Base-by-base conservation (phyloP, 108 stramenopile species). In the Pseudonitzschia multiseries region DNA sequence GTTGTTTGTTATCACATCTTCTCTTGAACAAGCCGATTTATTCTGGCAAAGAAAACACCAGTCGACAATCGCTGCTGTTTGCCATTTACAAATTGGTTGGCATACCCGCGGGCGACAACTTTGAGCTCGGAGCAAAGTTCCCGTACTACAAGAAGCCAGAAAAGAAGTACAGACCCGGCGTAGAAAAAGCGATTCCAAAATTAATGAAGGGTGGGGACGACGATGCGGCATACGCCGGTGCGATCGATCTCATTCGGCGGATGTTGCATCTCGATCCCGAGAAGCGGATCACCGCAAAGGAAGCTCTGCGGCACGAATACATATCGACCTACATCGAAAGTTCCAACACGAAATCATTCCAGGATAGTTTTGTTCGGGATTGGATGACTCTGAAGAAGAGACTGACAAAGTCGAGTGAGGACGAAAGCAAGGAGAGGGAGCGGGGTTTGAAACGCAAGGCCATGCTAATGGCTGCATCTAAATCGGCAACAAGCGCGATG, bases 201-300 rank as follows among this genome's bases (percentile, higher is more conserved):
- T 81, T 94, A 81, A 74, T 95, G 32, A 87, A 81, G 62, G 42
- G 66, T 9, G 77, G 73, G 29, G 83, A 79, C n/a, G 15, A 79
- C n/a, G 15, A 36, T 26, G 67, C 69, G 17, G 41, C 57, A 21
- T 84, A 83, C 72, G 48, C 72, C 21, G 77, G 75, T n/a, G 84
- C 89, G 22, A 82, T 94, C 26, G 83, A 86, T 65, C 81, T 95
- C 32, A 75, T 95, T 14, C 86, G 81, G 36, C 67, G 74, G 18
- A 82, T 95, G 83, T 82, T 95, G 17, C 88, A 87, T 61, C 83
- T 95, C 54, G 91, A 95, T 57, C 94, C 94, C 13, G 82, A 75
- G 51, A 66, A 89, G 56, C 85, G 94, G 1, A 82, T 90, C 40
- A 80, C 89, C n/a, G 86, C 90, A 2, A 81, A 77, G n/a, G 75